Base-by-base conservation (phyloP, 2,329 filamentous ascomycete genomes). In the Zymoseptoria brevis region DNA sequence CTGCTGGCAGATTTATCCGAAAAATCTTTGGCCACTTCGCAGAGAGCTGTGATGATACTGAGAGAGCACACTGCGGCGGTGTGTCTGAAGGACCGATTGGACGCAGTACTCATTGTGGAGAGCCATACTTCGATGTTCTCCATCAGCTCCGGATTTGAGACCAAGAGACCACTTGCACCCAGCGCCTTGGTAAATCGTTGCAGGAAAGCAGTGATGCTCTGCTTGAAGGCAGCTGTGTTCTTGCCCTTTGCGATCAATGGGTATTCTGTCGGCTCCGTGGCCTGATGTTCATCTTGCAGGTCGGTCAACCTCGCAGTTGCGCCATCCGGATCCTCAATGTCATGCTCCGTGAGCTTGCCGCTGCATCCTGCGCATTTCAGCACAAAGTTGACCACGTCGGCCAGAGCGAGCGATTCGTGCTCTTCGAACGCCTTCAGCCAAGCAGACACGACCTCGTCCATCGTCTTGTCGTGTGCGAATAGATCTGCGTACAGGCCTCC, bases 51-150 rank as follows among this genome's bases (percentile, higher is more conserved):
- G 58, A 89, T 87, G 64, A 96, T 87, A 16, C 89, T 83, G 35
- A 97, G 78, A 1, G 89, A 87, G 22, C 93, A 87, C 0, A 94
- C 87, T 1, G 93, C 96, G 0, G 92, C 89, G 0, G 94, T 99
- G 74, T 99, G 94, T 64, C 94, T 84, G 75, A 99, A 96, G 1
- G 94, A 91, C 57, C 94, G 86, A 62, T 93, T 86, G 3, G 85
- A 82, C 0, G 91, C 92, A 3, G 90, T 94, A 2, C 93, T 94
- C 87, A 99, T 90, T 60, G 89, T 88, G 48, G 87, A 87, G 61
- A 96, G 81, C 94, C 94, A 99, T 59, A 89, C 82, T 66, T 91
- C 86, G 53, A 97, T 83, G 70, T 96, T 96, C 72, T 96, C 91
- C 69, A 96, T 85, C 55, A 99, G 79, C 29, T 87, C 82, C 41